These are phyloP conservation scores for Mortierella sp. DNA, from an alignment of 371 early-diverging fungal species.

Conservation along the genomic window DNA sequence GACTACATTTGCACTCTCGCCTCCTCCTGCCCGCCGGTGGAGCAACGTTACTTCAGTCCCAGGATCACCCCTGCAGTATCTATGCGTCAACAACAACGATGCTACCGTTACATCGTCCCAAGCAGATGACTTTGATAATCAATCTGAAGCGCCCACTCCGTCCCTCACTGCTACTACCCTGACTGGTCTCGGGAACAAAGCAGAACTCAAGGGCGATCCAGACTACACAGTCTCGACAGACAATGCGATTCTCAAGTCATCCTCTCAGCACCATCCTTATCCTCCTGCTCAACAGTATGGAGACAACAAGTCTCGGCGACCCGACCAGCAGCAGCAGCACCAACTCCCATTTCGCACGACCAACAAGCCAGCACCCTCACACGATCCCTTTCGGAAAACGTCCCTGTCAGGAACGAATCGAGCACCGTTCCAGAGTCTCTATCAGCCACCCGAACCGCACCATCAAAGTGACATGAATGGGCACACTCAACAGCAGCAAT, in stretches of 20 bases:
- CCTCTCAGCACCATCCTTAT: constrained; percentile 3
- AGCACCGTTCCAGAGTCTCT: constrained; percentile 22
- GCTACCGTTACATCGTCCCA: background rate
- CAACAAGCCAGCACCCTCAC: constrained; percentile 51
- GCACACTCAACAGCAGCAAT: background rate
- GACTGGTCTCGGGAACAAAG: constrained; percentile 4
- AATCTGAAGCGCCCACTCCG: background rate
- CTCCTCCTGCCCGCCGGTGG: constrained; percentile 16
- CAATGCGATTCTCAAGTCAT: constrained; percentile 23
- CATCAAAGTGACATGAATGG: background rate
- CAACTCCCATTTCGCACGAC: constrained; percentile 35
- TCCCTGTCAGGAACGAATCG: constrained; percentile 6
- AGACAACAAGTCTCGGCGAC: background rate
- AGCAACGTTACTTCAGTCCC: constrained; percentile 12
- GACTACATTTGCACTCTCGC: constrained; percentile 12
- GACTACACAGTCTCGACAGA: background rate
- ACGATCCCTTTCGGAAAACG: constrained; percentile 46
- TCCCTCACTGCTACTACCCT: background rate
- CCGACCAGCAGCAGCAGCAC: constrained; percentile 12
- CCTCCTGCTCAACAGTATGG: background rate
- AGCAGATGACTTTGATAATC: background rate
- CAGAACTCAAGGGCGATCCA: background rate
- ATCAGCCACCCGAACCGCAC: constrained; percentile 35
- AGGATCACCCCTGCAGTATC: constrained; percentile 41
- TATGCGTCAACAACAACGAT: constrained; percentile 23